These are phyloP conservation scores for Solanum pinnatisectum DNA, from an alignment of 257 asterid species.

Conservation along the genomic window DNA sequence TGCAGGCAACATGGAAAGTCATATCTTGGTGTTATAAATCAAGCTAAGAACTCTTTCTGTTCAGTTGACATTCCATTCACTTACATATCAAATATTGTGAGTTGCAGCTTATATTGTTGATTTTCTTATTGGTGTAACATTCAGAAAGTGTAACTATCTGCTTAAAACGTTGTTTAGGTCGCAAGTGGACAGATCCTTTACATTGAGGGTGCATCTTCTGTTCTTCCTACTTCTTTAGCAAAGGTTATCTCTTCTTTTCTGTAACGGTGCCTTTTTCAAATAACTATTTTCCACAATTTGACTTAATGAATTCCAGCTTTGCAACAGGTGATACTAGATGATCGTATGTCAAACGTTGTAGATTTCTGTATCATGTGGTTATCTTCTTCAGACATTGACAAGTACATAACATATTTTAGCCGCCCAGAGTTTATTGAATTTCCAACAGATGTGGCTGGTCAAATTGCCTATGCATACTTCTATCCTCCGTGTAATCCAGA, in stretches of 20 bases:
- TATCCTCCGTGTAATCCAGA: slow-evolving; percentile 86
- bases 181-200: slow-evolving; percentile 48
- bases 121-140: neutral
- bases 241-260: slow-evolving; percentile 36
- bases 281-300: neutral
- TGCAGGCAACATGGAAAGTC: slow-evolving; percentile 87
- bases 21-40: slow-evolving; percentile 70
- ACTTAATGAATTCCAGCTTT: neutral
- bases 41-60: slow-evolving; percentile 30
- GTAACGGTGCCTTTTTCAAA: neutral
- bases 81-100: slow-evolving; percentile 66
- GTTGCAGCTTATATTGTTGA: neutral
- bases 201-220: slow-evolving; percentile 84
- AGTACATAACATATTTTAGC: slow-evolving; percentile 48
- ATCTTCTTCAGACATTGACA: slow-evolving; percentile 45
- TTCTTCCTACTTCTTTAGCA: slow-evolving; percentile 71
- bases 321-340: slow-evolving; percentile 61
- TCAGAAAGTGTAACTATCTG: neutral
- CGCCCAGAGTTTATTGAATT: slow-evolving; percentile 75
- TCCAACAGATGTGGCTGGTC: slow-evolving; percentile 82
- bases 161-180: slow-evolving; percentile 23
- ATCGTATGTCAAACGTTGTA: slow-evolving; percentile 47
- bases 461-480: slow-evolving; percentile 81
- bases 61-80: slow-evolving; percentile 71
- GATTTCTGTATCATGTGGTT: slow-evolving; percentile 64